Evolutionary conservation across 495 filamentous ascomycete genomes (phyloP).

Genomic region (Penicillium egyptiacum): DNA sequence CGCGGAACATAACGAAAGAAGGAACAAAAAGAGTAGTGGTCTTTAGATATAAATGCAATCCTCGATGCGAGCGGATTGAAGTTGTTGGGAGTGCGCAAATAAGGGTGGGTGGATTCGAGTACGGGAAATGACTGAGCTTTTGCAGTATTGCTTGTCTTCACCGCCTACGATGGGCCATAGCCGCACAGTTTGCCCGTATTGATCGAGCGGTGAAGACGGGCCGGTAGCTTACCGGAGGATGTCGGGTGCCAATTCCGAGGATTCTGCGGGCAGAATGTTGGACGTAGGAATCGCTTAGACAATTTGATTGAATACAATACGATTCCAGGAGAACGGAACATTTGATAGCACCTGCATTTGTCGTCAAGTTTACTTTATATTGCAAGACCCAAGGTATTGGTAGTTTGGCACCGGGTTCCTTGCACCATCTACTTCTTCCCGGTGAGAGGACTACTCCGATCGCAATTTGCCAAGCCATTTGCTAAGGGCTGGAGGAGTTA

Average conservation of each 20-base stretch:
- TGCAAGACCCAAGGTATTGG: not conserved
- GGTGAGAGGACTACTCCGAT: not conserved
- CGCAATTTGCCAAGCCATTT: not conserved
- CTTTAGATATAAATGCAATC: conserved; percentile 24
- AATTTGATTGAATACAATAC: not conserved
- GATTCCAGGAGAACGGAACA: not conserved
- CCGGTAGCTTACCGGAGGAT: not conserved
- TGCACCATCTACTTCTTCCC: not conserved
- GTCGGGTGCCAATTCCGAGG: not conserved
- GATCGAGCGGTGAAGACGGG: not conserved
- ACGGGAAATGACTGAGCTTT: conserved; percentile 36
- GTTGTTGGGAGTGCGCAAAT: conserved; percentile 27
- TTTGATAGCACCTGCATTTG: not conserved
- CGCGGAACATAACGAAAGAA: conserved; percentile 65
- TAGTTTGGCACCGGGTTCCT: not conserved
- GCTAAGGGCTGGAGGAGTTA: not conserved
- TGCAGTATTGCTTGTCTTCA: conserved; percentile 30
- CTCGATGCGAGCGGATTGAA: conserved; percentile 31
- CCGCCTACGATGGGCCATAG: conserved; percentile 1
- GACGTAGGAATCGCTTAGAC: not conserved
- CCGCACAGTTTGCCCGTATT: not conserved
- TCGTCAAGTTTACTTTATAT: not conserved
- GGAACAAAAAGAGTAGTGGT: conserved; percentile 23
- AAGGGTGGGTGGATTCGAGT: conserved; percentile 27
- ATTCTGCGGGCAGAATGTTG: not conserved